A percentile compares a stretch with the other conserved stretches of the same genome.
Evolutionary conservation across 2,329 filamentous ascomycete species (phyloP).

Genomic region (Talaromyces sp.): DNA sequence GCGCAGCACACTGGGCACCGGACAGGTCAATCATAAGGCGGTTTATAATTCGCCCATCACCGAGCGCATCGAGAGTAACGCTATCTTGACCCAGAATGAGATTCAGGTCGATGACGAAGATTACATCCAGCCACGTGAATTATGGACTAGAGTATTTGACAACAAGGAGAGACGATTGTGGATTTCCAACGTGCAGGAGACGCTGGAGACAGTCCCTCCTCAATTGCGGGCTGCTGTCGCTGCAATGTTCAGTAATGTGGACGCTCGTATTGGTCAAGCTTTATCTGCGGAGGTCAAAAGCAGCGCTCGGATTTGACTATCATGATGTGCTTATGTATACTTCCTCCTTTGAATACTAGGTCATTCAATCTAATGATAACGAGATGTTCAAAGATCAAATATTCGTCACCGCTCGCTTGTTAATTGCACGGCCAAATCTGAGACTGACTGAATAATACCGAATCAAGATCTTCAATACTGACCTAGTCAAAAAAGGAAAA

Average conservation of each 20-base stretch:
- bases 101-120: slow-evolving; percentile 5
- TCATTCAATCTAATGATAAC: background rate
- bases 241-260: slow-evolving; percentile 24
- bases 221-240: slow-evolving; percentile 21
- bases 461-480: no score
- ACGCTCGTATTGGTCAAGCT: slow-evolving; percentile 22
- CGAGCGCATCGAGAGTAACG: slow-evolving; percentile 2
- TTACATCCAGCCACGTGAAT: slow-evolving; percentile 14
- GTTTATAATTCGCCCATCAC: background rate
- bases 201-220: slow-evolving; percentile 24
- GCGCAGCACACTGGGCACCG: slow-evolving; percentile 2
- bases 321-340: background rate
- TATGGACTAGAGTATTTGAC: slow-evolving; percentile 27
- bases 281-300: slow-evolving; percentile 8
- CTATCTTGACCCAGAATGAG: slow-evolving; percentile 9
- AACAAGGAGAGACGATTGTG: slow-evolving; percentile 20
- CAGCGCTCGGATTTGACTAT: background rate
- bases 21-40: background rate
- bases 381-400: no score
- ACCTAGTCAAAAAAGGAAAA: no score
- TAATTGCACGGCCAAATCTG: no score
- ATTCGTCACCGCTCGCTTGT: no score
- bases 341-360: background rate
- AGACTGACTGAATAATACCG: no score
- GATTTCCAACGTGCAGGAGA: slow-evolving; percentile 24